phyloP scores from a whole-genome alignment of 495 filamentous ascomycete species.

The Penicillium soppii region DNA sequence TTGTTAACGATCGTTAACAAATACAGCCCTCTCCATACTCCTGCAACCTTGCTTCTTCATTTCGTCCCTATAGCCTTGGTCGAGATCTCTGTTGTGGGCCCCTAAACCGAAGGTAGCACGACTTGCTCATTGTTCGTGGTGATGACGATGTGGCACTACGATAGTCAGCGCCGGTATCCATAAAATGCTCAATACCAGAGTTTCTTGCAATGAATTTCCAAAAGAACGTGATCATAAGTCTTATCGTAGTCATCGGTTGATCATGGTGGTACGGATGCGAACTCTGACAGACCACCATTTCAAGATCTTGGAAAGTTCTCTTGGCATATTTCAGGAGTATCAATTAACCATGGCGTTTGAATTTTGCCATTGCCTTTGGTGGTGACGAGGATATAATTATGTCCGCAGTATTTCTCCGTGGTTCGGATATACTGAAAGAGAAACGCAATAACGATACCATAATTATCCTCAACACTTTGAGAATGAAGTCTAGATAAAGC shows the following conservation, averaged over 20 bases:
- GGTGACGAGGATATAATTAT: too few species aligned
- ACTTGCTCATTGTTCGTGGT: neutral
- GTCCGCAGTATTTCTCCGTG: too few species aligned
- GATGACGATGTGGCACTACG: neutral
- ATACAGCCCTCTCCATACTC: neutral
- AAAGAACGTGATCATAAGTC: neutral
- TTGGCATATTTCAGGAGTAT: neutral
- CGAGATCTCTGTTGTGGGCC: neutral
- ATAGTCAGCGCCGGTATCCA: neutral
- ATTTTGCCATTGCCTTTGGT: too few species aligned
- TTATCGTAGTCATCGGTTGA: neutral
- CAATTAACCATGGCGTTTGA: neutral
- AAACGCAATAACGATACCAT: too few species aligned
- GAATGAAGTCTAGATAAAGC: too few species aligned
- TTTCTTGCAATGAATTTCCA: neutral
- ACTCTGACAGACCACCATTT: slow-evolving; percentile 1
- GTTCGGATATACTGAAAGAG: too few species aligned
- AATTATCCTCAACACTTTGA: too few species aligned
- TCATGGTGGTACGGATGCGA: neutral
- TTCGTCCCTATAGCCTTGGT: neutral
- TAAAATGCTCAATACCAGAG: neutral
- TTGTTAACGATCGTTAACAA: neutral
- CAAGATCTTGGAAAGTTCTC: neutral
- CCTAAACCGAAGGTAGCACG: neutral
- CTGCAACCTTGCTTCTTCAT: neutral